These are phyloP conservation scores for Escovopsis sp. DNA, from an alignment of 2,329 filamentous ascomycete species.

Conservation along the genomic window DNA sequence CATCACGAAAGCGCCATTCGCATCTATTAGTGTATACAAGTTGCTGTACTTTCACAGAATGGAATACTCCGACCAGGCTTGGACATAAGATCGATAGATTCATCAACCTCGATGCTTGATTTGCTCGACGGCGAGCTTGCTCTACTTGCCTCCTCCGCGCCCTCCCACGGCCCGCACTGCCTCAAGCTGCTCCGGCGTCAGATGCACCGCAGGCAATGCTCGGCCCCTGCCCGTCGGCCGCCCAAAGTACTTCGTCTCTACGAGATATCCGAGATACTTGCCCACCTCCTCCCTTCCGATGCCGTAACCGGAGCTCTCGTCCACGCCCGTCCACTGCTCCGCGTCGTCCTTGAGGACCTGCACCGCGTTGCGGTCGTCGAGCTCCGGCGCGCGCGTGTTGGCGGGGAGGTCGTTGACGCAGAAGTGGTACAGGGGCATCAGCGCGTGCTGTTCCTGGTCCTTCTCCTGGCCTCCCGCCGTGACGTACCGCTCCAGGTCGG, in stretches of 20 bases:
- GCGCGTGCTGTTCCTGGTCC: conserved; percentile 15
- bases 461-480: conserved; percentile 12
- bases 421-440: conserved; percentile 56
- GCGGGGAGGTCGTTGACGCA: conserved; percentile 52
- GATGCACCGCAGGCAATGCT: conserved; percentile 10
- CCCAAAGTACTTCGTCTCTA: conserved; percentile 15
- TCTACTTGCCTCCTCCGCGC: conserved; percentile 9
- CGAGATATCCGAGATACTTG: conserved; percentile 15
- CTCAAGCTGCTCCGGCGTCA: conserved; percentile 11
- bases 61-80: too few relatives aligned
- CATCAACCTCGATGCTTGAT: too few relatives aligned
- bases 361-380: conserved; percentile 50
- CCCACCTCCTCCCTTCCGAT: conserved; percentile 13
- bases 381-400: conserved; percentile 52
- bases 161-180: conserved; percentile 11
- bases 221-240: conserved; percentile 14
- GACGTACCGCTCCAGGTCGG: conserved; percentile 14
- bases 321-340: conserved; percentile 40
- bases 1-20: too few relatives aligned
- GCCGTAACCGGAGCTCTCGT: conserved; percentile 33
- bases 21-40: too few relatives aligned
- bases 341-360: conserved; percentile 48
- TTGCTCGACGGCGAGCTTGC: background rate
- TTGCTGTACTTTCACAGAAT: too few relatives aligned
- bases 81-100: too few relatives aligned